Conservation (phyloP, 192 early-diverging fungal genomes). For the Jimgerdemannia lactiflua region DNA sequence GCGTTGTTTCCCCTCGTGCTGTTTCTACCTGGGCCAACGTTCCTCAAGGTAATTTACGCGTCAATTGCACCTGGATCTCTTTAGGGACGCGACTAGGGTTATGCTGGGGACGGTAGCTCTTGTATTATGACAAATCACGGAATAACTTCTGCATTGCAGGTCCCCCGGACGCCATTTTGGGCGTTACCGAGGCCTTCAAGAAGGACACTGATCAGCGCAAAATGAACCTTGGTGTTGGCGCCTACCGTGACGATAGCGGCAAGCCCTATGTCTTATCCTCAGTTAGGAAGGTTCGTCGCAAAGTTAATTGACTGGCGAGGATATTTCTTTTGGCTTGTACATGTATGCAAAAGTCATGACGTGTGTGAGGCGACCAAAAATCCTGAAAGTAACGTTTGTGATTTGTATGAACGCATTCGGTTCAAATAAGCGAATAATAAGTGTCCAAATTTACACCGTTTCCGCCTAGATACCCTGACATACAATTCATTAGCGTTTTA, state of each 20-base stretch:
- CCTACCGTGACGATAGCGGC: constrained; percentile 91
- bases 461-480: too few species aligned
- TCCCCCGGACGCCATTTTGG: constrained; percentile 79
- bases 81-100: background rate
- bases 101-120: background rate
- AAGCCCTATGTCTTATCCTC: constrained; percentile 91
- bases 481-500: too few species aligned
- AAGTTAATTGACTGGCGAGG: constrained; percentile 2
- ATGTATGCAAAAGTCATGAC: too few species aligned
- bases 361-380: too few species aligned
- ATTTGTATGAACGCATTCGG: too few species aligned
- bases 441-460: too few species aligned
- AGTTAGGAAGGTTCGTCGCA: constrained; percentile 71
- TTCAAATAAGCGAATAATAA: too few species aligned
- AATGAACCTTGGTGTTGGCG: constrained; percentile 99
- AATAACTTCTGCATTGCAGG: constrained; percentile 24
- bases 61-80: background rate
- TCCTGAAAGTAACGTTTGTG: too few species aligned
- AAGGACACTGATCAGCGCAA: constrained; percentile 86
- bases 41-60: constrained; percentile 43
- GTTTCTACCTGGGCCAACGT: constrained; percentile 55
- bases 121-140: background rate
- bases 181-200: constrained; percentile 95
- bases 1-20: constrained; percentile 15
- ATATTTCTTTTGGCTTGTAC: background rate